Evolutionary conservation across 1,284 basidiomycete species (phyloP).

Genomic region (Trichosporon faecale): DNA sequence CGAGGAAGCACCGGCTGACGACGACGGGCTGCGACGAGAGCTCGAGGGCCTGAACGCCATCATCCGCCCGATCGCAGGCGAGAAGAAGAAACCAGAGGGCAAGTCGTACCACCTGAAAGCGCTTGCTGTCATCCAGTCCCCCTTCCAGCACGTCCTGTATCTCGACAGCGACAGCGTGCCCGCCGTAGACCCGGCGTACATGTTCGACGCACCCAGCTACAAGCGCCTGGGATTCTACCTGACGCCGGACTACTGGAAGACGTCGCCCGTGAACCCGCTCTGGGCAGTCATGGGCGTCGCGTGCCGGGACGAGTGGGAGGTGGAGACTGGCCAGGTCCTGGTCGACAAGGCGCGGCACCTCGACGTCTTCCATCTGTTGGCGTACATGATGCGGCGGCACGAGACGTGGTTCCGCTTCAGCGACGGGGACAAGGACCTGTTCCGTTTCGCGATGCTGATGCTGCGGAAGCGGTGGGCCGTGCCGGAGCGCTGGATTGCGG

Average conservation of each 20-base stretch:
- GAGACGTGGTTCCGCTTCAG: constrained; percentile 55
- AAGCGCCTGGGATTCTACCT: constrained; percentile 47
- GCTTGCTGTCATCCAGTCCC: constrained; percentile 52
- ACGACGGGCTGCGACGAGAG: constrained; percentile 43
- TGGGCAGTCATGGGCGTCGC: constrained; percentile 55
- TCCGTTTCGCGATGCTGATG: constrained; percentile 54
- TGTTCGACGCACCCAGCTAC: constrained; percentile 53
- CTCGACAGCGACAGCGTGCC: constrained; percentile 55
- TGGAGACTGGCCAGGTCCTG: constrained; percentile 55
- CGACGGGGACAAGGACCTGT: constrained; percentile 57
- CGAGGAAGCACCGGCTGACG: constrained; percentile 46
- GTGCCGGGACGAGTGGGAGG: constrained; percentile 57
- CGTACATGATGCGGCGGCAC: constrained; percentile 54
- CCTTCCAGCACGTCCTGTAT: constrained; percentile 55
- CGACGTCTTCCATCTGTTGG: constrained; percentile 52
- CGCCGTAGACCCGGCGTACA: constrained; percentile 48
- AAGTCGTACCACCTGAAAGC: constrained; percentile 56
- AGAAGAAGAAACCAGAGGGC: constrained; percentile 45
- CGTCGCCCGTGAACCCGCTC: constrained; percentile 51
- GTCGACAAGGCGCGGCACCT: constrained; percentile 55
- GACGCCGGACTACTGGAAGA: constrained; percentile 53
- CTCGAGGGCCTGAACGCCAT: constrained; percentile 47
- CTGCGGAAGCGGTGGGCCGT: constrained; percentile 57
- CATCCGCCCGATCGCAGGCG: constrained; percentile 47
- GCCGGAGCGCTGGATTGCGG: constrained; percentile 54